These are phyloP conservation scores for Reticulascus tulasneorum DNA, from an alignment of 2,329 filamentous ascomycete genomes.

Conservation along the genomic window DNA sequence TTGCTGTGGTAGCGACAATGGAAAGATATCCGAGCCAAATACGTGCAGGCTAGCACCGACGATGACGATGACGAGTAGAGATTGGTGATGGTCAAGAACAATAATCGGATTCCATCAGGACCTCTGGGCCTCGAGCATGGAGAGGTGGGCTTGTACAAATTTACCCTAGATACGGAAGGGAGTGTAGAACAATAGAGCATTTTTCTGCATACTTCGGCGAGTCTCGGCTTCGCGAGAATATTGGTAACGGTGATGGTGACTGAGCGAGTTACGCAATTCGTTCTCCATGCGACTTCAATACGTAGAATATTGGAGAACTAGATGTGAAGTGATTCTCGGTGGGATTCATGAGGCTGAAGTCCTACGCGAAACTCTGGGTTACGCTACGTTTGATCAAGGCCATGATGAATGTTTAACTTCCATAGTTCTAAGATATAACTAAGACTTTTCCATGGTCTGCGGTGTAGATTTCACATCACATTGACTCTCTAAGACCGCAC, in stretches of 20 bases:
- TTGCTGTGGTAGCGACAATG: conserved; percentile 75
- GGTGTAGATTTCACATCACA: neutral
- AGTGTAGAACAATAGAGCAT: conserved; percentile 15
- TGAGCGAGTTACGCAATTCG: too few relatives aligned
- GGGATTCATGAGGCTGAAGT: too few relatives aligned
- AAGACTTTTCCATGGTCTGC: too few relatives aligned
- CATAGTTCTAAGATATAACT: too few relatives aligned
- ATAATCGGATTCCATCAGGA: neutral
- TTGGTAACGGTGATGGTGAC: too few relatives aligned
- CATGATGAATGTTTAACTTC: too few relatives aligned
- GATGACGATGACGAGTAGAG: conserved; percentile 48
- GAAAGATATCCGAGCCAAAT: conserved; percentile 96
- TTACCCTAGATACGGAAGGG: conserved; percentile 15
- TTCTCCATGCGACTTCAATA: too few relatives aligned
- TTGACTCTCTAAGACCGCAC: neutral
- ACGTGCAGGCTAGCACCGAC: conserved; percentile 68
- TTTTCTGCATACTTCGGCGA: conserved; percentile 16
- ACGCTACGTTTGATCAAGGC: too few relatives aligned
- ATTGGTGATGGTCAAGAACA: conserved; percentile 12
- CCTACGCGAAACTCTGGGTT: too few relatives aligned
- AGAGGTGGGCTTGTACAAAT: conserved; percentile 12
- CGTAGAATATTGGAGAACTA: too few relatives aligned
- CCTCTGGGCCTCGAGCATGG: conserved; percentile 1
- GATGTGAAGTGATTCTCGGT: too few relatives aligned
- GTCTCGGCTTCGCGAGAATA: too few relatives aligned